These are phyloP conservation scores for Cenococcum geophilum DNA, from an alignment of 495 filamentous ascomycete species.

Conservation along the genomic window DNA sequence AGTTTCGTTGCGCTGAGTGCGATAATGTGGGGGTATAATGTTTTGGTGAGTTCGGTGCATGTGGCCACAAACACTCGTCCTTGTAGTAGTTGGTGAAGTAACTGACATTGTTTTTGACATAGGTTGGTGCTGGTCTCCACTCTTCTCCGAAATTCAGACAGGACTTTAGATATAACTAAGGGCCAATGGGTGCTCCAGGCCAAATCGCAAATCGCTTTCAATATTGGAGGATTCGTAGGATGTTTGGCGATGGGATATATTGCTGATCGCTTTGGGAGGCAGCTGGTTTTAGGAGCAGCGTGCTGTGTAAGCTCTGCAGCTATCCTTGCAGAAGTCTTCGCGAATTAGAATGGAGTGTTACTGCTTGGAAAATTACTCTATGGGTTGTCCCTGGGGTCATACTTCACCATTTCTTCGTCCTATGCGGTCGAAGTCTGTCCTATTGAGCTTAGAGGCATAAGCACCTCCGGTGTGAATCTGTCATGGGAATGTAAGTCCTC, in stretches of 20 bases:
- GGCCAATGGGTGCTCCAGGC: slow-evolving; percentile 4
- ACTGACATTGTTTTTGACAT: background rate
- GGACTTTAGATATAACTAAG: slow-evolving; percentile 1
- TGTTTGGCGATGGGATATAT: slow-evolving; percentile 4
- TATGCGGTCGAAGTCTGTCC: slow-evolving; percentile 5
- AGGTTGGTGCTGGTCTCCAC: slow-evolving; percentile 4
- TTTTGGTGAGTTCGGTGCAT: background rate
- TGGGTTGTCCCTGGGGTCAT: background rate
- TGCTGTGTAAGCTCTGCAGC: slow-evolving; percentile 5
- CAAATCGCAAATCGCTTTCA: slow-evolving; percentile 7
- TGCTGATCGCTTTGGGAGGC: slow-evolving; percentile 1
- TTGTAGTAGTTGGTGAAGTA: background rate
- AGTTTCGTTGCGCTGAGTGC: slow-evolving; percentile 3
- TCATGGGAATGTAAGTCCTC: background rate
- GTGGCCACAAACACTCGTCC: background rate
- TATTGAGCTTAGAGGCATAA: slow-evolving; percentile 1
- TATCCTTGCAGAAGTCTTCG: slow-evolving; percentile 3
- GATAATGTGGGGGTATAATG: slow-evolving; percentile 3
- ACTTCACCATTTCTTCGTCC: slow-evolving; percentile 2
- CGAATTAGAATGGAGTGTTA: slow-evolving; percentile 1
- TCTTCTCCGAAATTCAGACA: slow-evolving; percentile 3
- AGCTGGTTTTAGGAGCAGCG: background rate
- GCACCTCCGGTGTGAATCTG: slow-evolving; percentile 2
- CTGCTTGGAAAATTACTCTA: background rate
- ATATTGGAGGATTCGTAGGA: background rate